phyloP scores from a whole-genome alignment of 2,329 filamentous ascomycete genomes.

The Fusarium acutatum region DNA sequence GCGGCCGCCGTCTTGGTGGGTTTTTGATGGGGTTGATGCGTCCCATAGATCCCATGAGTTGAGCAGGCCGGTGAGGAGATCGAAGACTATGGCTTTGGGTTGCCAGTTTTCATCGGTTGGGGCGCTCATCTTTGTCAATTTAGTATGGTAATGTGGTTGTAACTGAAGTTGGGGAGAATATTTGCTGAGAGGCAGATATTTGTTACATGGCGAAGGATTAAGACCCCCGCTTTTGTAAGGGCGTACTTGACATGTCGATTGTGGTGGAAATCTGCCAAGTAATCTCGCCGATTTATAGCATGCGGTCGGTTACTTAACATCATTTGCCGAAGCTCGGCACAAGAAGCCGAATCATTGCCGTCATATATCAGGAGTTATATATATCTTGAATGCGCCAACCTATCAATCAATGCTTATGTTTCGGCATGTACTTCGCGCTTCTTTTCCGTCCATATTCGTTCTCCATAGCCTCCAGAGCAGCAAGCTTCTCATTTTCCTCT shows the following conservation, averaged over 20 bases:
- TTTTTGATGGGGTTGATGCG: constrained; percentile 39
- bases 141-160: fast-evolving
- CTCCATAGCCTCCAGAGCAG: neutral
- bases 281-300: neutral
- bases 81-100: constrained; percentile 50
- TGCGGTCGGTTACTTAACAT: neutral
- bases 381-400: fast-evolving
- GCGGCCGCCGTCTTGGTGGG: constrained; percentile 38
- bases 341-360: neutral
- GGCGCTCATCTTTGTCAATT: fast-evolving
- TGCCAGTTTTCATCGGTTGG: constrained; percentile 28
- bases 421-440: neutral
- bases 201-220: neutral
- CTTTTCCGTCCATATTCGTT: neutral
- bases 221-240: neutral
- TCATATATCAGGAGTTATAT: neutral
- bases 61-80: constrained; percentile 51
- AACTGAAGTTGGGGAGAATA: too few species aligned
- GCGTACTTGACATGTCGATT: neutral
- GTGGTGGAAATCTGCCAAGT: neutral
- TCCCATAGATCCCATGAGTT: constrained; percentile 53
- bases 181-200: too few species aligned
- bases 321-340: neutral
- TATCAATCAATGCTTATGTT: neutral
- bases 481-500: neutral